Conservation (phyloP, 495 filamentous ascomycete genomes). For the Penicillium pulvis region DNA sequence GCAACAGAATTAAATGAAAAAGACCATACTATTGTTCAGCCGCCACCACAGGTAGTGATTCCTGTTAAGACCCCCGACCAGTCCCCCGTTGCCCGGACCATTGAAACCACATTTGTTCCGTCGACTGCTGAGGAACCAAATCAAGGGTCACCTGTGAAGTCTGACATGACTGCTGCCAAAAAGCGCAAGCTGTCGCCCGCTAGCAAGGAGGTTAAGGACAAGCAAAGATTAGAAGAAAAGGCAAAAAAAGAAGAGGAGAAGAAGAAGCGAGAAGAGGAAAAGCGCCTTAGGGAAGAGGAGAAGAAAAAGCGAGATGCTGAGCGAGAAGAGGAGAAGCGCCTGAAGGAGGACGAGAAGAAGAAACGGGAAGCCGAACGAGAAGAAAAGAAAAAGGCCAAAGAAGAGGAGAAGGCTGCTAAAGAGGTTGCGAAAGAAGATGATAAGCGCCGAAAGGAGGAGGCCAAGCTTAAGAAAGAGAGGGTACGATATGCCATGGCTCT, state of each 20-base stretch:
- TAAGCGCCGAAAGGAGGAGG: constrained; percentile 60
- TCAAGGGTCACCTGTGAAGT: constrained; percentile 10
- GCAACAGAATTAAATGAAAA: background rate
- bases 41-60: background rate
- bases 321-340: constrained; percentile 51
- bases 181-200: constrained; percentile 56
- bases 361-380: constrained; percentile 38
- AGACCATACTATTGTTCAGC: background rate
- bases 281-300: constrained; percentile 50
- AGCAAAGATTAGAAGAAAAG: constrained; percentile 1
- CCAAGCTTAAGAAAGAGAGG: constrained; percentile 67
- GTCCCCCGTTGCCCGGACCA: background rate
- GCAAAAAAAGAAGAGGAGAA: constrained; percentile 53
- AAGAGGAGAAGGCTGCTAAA: constrained; percentile 60
- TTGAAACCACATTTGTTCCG: background rate
- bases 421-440: constrained; percentile 64
- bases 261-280: constrained; percentile 48
- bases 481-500: constrained; percentile 37
- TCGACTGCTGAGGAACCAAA: background rate
- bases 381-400: constrained; percentile 60
- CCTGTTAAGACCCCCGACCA: background rate
- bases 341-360: constrained; percentile 36
- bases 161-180: constrained; percentile 35
- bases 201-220: constrained; percentile 54
- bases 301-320: constrained; percentile 46